Evolutionary conservation across 2,329 filamentous ascomycete genomes (phyloP), one percentile per base, ranked within the genome.

Genomic region (Fusarium sp.): DNA sequence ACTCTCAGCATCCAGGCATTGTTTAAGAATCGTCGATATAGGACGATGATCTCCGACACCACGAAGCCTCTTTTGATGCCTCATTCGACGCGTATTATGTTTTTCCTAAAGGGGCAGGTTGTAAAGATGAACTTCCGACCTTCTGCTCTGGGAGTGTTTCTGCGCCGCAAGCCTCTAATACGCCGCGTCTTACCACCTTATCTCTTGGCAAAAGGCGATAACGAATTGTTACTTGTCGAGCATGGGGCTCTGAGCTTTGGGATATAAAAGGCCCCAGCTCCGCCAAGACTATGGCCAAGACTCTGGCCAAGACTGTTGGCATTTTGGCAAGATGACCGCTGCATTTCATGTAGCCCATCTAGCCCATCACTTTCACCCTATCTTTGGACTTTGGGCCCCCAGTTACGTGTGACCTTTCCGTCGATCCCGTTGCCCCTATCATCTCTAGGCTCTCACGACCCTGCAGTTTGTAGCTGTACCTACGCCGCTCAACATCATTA

Each of bases 231-330:
- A 61, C 58, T 61, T 46, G 58, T 61, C 21, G 10, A 45, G 32
- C 39, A 36, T 39, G 20, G 42, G 42, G 34, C 43, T 7, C 23
- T 39, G 23, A 42, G 52, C n/a, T 45, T 34, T 44, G 30, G 44
- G 30, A 62, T 49, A 63, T 63, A 63, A 63, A 63, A 36, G 14
- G 39, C 44, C 49, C 44, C 50, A 23, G 39, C 50, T 36, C 51
- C 58, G 60, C 60, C 58, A 63, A 63, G 59, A 62, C 56, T 61
- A 30, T n/a, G 24, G 56, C n/a, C n/a, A n/a, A n/a, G 26, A 28
- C 26, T 28, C 26, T 10, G 26, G 26, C 39, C 38, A 54, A 62
- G 28, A 62, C 34, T 62, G 44, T 21, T 63, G 28, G 39, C 51
- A 63, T 62, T 39, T 21, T 63, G 28, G 39, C 51, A 63, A 57